Percentiles rank a stretch among this genome's conserved stretches.
phyloP scores from a whole-genome alignment of 352 stramenopile genomes.

The Globisporangium splendens region DNA sequence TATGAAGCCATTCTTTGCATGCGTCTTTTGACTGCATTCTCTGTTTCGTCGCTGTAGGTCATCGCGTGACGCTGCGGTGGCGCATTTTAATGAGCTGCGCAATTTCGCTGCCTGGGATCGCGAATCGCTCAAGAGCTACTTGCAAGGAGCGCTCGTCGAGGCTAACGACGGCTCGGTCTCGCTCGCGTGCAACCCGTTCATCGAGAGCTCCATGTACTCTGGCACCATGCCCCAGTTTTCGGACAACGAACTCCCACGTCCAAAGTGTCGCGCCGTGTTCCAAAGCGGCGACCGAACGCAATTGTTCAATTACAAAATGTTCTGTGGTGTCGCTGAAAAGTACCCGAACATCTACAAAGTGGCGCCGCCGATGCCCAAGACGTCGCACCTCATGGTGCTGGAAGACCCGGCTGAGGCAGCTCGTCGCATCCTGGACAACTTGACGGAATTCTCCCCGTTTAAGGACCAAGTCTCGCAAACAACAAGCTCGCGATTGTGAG shows the following conservation, averaged over 20 bases:
- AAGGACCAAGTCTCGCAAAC: no score
- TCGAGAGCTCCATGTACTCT: conserved; percentile 38
- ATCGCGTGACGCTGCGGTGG: neutral
- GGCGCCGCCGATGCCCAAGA: conserved; percentile 18
- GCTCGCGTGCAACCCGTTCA: conserved; percentile 30
- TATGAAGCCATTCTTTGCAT: no score
- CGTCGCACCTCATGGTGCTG: conserved; percentile 42
- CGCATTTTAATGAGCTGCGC: conserved; percentile 26
- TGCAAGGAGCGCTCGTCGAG: conserved; percentile 38
- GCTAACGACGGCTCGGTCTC: conserved; percentile 16
- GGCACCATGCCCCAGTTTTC: conserved; percentile 19
- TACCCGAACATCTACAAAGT: conserved; percentile 27
- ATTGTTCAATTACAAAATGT: conserved; percentile 19
- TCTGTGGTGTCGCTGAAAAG: conserved; percentile 9
- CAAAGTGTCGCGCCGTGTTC: conserved; percentile 26
- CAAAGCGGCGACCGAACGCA: conserved; percentile 26
- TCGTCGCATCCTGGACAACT: no score
- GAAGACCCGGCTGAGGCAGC: conserved; percentile 32
- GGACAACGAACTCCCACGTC: conserved; percentile 22
- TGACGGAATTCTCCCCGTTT: no score
- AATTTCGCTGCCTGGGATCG: conserved; percentile 45
- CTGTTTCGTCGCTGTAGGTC: neutral
- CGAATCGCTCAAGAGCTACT: conserved; percentile 26
- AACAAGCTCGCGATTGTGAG: no score
- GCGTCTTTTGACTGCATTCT: no score